Evolutionary conservation across 108 stramenopile genomes (phyloP).

Genomic region (Pseudonitzschia pungens): DNA sequence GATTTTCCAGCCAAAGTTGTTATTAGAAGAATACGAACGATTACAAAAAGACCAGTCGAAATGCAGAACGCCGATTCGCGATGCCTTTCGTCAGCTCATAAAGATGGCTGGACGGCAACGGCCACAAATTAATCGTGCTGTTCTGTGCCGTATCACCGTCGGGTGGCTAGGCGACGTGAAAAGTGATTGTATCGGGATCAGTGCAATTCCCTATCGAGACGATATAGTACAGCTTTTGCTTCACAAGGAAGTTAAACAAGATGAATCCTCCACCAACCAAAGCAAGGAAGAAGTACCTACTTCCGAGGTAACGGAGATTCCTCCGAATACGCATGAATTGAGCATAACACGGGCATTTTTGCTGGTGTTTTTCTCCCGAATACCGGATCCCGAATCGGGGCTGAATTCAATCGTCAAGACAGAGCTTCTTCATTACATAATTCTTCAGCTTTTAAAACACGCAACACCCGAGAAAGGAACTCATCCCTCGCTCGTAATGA

Average conservation of each 20-base stretch:
- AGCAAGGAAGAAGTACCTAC: conserved; percentile 3
- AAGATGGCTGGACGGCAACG: conserved; percentile 54
- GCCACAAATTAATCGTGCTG: conserved; percentile 58
- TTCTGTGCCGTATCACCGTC: conserved; percentile 51
- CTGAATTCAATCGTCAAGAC: conserved; percentile 49
- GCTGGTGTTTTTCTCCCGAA: conserved; percentile 61
- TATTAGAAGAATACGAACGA: conserved; percentile 55
- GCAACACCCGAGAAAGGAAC: conserved; percentile 36
- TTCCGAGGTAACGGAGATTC: conserved; percentile 27
- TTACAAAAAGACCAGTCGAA: conserved; percentile 24
- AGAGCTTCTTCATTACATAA: conserved; percentile 61
- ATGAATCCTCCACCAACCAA: conserved; percentile 60
- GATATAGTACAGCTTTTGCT: conserved; percentile 69
- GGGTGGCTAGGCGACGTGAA: conserved; percentile 62
- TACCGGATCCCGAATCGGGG: conserved; percentile 49
- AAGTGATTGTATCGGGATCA: conserved; percentile 40
- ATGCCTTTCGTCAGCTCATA: conserved; percentile 65
- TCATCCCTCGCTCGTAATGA: conserved; percentile 53
- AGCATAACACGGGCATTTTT: conserved; percentile 72
- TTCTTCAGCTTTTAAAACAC: conserved; percentile 55
- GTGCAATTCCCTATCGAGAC: conserved; percentile 74
- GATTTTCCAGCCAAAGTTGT: conserved; percentile 56
- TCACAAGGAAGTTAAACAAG: conserved; percentile 70
- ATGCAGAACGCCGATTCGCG: conserved; percentile 49
- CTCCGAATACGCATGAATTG: conserved; percentile 41